Percentiles rank a stretch among this genome's conserved stretches.
phyloP scores from a whole-genome alignment of 2,329 filamentous ascomycete species.

The Cladophialophora yegresii region DNA sequence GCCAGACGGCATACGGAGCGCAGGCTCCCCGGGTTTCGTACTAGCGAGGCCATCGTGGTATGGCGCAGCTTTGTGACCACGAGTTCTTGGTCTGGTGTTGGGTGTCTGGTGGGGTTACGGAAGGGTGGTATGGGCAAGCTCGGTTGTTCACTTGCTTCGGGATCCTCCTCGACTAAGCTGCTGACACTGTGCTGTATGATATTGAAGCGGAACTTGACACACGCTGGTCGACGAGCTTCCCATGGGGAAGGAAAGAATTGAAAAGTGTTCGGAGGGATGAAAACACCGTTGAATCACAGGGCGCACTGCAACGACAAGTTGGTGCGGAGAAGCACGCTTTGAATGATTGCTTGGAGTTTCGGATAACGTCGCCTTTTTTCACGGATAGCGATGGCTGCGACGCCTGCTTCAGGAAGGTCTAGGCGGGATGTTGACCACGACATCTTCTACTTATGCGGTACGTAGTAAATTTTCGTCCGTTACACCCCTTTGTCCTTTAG shows the following conservation, averaged over 20 bases:
- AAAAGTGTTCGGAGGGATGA: neutral
- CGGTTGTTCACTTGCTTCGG: neutral
- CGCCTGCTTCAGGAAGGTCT: constrained; percentile 11
- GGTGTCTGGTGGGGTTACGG: constrained; percentile 2
- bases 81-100: neutral
- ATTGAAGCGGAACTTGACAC: neutral
- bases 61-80: neutral
- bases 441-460: too few relatives aligned
- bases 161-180: neutral
- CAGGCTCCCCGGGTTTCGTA: constrained; percentile 23
- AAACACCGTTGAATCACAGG: neutral
- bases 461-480: neutral
- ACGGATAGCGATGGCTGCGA: neutral
- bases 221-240: neutral
- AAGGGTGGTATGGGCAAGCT: neutral
- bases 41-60: constrained; percentile 23
- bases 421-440: neutral
- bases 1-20: constrained; percentile 24
- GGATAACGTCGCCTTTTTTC: constrained; percentile 9
- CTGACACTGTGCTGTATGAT: neutral
- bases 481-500: neutral
- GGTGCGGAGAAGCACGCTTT: constrained; percentile 15
- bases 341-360: neutral
- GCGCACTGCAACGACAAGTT: constrained; percentile 3
- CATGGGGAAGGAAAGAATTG: neutral